Evolutionary conservation across 2,329 filamentous ascomycete species (phyloP).

Genomic region (Fusarium penzigii): DNA sequence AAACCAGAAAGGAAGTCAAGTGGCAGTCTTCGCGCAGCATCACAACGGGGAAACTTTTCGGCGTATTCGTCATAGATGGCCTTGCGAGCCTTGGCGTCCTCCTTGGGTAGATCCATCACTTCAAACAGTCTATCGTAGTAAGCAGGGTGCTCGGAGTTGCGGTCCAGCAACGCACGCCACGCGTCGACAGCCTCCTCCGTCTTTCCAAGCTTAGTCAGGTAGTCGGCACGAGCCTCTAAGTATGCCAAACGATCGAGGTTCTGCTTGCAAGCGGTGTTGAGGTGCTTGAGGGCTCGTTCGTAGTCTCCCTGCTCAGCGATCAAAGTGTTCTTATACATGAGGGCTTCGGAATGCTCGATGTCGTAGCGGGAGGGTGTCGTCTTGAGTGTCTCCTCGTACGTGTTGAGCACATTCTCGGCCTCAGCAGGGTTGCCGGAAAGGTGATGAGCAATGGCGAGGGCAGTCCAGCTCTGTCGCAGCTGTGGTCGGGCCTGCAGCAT

Average conservation of each 20-base stretch:
- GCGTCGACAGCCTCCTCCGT: conserved; percentile 80
- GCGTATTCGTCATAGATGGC: conserved; percentile 77
- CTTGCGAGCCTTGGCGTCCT: conserved; percentile 65
- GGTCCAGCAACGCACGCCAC: conserved; percentile 77
- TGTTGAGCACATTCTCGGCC: conserved; percentile 87
- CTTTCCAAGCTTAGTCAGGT: conserved; percentile 74
- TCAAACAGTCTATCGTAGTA: conserved; percentile 82
- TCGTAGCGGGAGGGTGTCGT: conserved; percentile 73
- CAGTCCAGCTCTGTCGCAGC: conserved; percentile 93
- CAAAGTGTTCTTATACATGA: conserved; percentile 92
- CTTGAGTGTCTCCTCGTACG: conserved; percentile 93
- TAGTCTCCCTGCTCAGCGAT: conserved; percentile 88
- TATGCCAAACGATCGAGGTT: conserved; percentile 83
- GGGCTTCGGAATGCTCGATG: conserved; percentile 89
- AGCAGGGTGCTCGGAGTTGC: conserved; percentile 82
- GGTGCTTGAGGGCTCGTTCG: conserved; percentile 80
- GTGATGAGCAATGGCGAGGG: conserved; percentile 91
- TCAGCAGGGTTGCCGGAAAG: conserved; percentile 81
- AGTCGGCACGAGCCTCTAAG: conserved; percentile 83
- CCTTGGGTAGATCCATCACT: conserved; percentile 60
- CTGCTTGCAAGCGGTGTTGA: conserved; percentile 74
- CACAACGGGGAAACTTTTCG: conserved; percentile 76
- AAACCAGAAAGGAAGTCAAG: conserved; percentile 81
- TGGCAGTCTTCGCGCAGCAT: conserved; percentile 83
- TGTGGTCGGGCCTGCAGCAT: conserved; percentile 86